These are phyloP conservation scores for Alopecurus myosuroides DNA, from an alignment of 176 grass and related monocot genomes.

Conservation along the genomic window DNA sequence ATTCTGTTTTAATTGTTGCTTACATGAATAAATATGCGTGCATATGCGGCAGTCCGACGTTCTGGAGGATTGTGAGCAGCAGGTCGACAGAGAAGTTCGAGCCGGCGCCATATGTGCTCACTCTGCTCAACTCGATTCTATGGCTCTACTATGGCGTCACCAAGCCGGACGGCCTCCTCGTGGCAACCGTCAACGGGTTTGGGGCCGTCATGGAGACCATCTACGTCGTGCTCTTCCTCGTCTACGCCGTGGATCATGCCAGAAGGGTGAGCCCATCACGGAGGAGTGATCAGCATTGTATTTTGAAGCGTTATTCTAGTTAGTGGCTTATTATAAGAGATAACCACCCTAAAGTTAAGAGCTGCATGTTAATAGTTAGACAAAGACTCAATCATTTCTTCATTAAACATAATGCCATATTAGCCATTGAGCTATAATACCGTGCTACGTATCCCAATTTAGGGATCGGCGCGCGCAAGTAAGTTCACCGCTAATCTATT, in stretches of 20 bases:
- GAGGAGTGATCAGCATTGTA: too few relatives aligned
- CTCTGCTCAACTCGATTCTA: slow-evolving; percentile 43
- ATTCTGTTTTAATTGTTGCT: not conserved
- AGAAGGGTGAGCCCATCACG: slow-evolving; percentile 36
- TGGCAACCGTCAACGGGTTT: slow-evolving; percentile 58
- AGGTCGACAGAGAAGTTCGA: slow-evolving; percentile 58
- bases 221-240: slow-evolving; percentile 52
- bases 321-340: too few relatives aligned
- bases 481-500: not conserved
- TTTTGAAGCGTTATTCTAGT: too few relatives aligned
- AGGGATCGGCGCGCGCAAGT: not conserved
- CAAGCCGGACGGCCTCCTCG: slow-evolving; percentile 54
- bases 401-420: too few relatives aligned
- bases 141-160: slow-evolving; percentile 79
- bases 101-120: slow-evolving; percentile 42
- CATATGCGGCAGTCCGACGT: slow-evolving; percentile 33
- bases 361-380: too few relatives aligned
- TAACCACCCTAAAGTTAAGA: too few relatives aligned
- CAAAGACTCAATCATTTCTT: too few relatives aligned
- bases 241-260: slow-evolving; percentile 27
- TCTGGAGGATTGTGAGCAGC: slow-evolving; percentile 45
- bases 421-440: too few relatives aligned
- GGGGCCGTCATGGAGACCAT: slow-evolving; percentile 49
- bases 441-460: not conserved
- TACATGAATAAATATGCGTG: not conserved